Percentiles rank a stretch among this genome's conserved stretches.
Conservation (phyloP, 306 rosid species). For the Cicer bijugum region DNA sequence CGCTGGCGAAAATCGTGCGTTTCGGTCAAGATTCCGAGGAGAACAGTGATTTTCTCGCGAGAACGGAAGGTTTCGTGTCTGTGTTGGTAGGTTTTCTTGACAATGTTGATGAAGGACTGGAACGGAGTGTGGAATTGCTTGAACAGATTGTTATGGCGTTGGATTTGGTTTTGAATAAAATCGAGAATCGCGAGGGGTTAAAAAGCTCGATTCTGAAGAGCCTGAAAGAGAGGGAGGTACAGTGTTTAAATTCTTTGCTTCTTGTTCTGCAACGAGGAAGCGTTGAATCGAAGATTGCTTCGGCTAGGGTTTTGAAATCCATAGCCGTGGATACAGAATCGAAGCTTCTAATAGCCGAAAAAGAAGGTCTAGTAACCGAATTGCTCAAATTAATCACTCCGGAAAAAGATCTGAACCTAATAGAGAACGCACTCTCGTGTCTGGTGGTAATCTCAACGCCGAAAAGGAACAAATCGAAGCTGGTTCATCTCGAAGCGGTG, state of each 20-base stretch:
- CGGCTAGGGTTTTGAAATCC: constrained; percentile 59
- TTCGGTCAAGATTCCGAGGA: constrained; percentile 68
- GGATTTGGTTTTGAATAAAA: constrained; percentile 54
- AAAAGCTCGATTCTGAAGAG: constrained; percentile 49
- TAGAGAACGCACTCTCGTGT: constrained; percentile 64
- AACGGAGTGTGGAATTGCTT: constrained; percentile 42
- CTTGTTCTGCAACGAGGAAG: constrained; percentile 59
- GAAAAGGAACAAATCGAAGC: constrained; percentile 55
- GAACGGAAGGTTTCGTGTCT: constrained; percentile 53
- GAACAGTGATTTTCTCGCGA: constrained; percentile 63
- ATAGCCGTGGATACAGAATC: constrained; percentile 63
- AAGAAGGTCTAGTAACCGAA: constrained; percentile 59
- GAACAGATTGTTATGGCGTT: constrained; percentile 57
- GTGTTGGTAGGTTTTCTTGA: constrained; percentile 59
- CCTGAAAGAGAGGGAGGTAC: background rate
- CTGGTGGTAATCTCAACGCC: constrained; percentile 62
- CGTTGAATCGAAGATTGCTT: constrained; percentile 52
- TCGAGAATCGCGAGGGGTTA: constrained; percentile 48
- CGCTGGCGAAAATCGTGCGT: constrained; percentile 49
- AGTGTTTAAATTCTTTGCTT: constrained; percentile 57
- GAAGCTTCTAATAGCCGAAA: constrained; percentile 66
- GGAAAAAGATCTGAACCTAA: constrained; percentile 55
- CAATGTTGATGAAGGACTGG: constrained; percentile 54
- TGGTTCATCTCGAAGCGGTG: constrained; percentile 64
- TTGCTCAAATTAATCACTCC: constrained; percentile 56